Percentiles rank a stretch among this genome's conserved stretches.
These are phyloP conservation scores for Pholiota adiposa DNA, from an alignment of 1,284 basidiomycete genomes.

Conservation along the genomic window DNA sequence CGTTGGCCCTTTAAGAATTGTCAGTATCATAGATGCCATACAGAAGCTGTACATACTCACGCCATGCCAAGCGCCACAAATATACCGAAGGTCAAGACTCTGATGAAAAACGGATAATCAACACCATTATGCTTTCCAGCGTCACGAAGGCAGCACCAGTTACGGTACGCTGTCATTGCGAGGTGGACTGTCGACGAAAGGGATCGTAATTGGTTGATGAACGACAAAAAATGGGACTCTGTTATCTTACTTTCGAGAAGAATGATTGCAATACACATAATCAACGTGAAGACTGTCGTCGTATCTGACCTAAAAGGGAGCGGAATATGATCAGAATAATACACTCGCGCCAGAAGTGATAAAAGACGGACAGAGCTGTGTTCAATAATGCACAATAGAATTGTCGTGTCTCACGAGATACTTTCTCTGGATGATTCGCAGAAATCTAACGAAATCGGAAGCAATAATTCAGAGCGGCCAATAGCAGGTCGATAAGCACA, in stretches of 20 bases:
- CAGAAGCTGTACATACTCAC: conserved; percentile 29
- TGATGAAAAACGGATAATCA: conserved; percentile 35
- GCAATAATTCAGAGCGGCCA: neutral
- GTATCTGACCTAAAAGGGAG: conserved; percentile 27
- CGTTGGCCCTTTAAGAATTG: conserved; percentile 28
- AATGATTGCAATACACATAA: conserved; percentile 35
- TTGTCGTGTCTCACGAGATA: conserved; percentile 30
- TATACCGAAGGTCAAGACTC: conserved; percentile 39
- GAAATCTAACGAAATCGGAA: conserved; percentile 23
- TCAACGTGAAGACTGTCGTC: conserved; percentile 35
- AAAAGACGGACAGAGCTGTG: conserved; percentile 28
- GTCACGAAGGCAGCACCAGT: conserved; percentile 32
- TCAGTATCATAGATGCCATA: neutral
- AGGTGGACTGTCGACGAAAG: conserved; percentile 29
- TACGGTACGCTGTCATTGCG: conserved; percentile 30
- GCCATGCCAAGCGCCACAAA: conserved; percentile 38
- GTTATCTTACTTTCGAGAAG: conserved; percentile 32
- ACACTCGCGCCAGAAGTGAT: neutral
- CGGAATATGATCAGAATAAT: neutral
- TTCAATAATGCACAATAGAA: conserved; percentile 39
- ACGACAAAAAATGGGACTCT: neutral
- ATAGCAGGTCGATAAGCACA: neutral
- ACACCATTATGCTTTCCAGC: conserved; percentile 28
- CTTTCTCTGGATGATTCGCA: conserved; percentile 28
- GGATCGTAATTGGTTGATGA: neutral